A percentile compares a stretch with the other conserved stretches of the same genome.
Evolutionary conservation across 805 yeast genomes (phyloP).

Genomic region (Blastobotrys parvus): DNA sequence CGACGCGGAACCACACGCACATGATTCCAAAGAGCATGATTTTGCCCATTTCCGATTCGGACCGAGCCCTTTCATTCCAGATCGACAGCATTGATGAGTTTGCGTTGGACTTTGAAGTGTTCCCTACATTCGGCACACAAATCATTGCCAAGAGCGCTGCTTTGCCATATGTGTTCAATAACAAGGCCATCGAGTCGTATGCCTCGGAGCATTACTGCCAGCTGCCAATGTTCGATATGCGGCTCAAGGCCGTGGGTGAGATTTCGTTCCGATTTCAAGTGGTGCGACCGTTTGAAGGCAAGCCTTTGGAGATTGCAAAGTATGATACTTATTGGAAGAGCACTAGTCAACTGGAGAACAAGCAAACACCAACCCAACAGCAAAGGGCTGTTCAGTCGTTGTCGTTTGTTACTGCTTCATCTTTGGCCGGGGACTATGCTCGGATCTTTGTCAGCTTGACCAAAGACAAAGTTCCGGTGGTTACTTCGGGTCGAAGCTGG

Average conservation of each 20-base stretch:
- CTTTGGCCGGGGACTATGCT: slow-evolving; percentile 73
- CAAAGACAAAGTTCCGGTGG: slow-evolving; percentile 79
- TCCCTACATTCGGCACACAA: slow-evolving; percentile 91
- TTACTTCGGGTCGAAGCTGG: slow-evolving; percentile 25
- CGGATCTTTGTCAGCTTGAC: slow-evolving; percentile 62
- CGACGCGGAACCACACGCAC: slow-evolving; percentile 61
- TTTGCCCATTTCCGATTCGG: slow-evolving; percentile 65
- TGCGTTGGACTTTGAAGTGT: slow-evolving; percentile 77
- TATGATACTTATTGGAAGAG: slow-evolving; percentile 97
- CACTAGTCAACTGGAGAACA: slow-evolving; percentile 43
- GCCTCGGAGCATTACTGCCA: slow-evolving; percentile 30
- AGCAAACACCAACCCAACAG: slow-evolving; percentile 8
- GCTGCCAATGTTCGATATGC: slow-evolving; percentile 72
- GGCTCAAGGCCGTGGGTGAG: slow-evolving; percentile 77
- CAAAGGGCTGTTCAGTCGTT: slow-evolving; percentile 31
- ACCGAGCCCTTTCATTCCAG: slow-evolving; percentile 71
- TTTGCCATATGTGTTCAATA: slow-evolving; percentile 44
- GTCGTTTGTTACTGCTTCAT: slow-evolving; percentile 84
- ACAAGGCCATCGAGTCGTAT: slow-evolving; percentile 31
- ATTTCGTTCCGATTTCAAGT: slow-evolving; percentile 69
- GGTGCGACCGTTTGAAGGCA: slow-evolving; percentile 81
- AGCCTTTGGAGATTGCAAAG: slow-evolving; percentile 77
- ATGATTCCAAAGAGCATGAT: slow-evolving; percentile 81
- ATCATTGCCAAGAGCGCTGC: slow-evolving; percentile 85
- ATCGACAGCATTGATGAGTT: slow-evolving; percentile 69